phyloP scores from a whole-genome alignment of 805 yeast genomes.

The Kluyveromyces nonfermentans region DNA sequence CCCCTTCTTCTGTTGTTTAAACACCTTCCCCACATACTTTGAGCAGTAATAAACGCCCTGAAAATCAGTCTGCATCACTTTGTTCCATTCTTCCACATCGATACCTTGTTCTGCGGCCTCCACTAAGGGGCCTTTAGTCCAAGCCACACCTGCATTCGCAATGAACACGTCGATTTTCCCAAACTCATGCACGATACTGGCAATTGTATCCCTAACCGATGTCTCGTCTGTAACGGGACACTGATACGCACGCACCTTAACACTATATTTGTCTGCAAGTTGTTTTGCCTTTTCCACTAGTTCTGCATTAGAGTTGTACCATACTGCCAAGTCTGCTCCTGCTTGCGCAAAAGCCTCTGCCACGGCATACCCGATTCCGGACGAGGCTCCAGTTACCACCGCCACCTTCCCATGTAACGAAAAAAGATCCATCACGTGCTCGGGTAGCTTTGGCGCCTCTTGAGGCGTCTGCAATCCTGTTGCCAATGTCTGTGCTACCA shows the following conservation, averaged over 20 bases:
- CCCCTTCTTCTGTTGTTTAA: conserved; percentile 66
- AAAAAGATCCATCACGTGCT: conserved; percentile 55
- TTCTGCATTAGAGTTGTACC: conserved; percentile 51
- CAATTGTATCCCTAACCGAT: conserved; percentile 21
- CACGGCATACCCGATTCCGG: conserved; percentile 75
- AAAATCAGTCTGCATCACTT: conserved; percentile 64
- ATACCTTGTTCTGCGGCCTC: conserved; percentile 34
- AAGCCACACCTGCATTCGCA: conserved; percentile 84
- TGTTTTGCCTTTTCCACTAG: conserved; percentile 24
- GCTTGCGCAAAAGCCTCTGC: conserved; percentile 82
- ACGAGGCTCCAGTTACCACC: conserved; percentile 74
- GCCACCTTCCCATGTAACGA: conserved; percentile 77
- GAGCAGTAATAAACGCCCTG: conserved; percentile 78
- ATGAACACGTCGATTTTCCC: conserved; percentile 77
- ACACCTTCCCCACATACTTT: conserved; percentile 60
- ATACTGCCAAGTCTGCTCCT: conserved; percentile 73
- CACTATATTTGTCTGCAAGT: conserved; percentile 44
- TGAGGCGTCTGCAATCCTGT: conserved; percentile 33
- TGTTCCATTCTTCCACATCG: conserved; percentile 56
- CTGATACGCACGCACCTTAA: conserved; percentile 46
- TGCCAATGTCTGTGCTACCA: conserved; percentile 13
- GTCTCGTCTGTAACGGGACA: conserved; percentile 23
- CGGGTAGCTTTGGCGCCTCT: conserved; percentile 42
- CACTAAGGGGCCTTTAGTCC: conserved; percentile 57
- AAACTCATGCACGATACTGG: conserved; percentile 48